These are phyloP conservation scores for Tuber calosporum DNA, from an alignment of 495 filamentous ascomycete species.

Conservation along the genomic window DNA sequence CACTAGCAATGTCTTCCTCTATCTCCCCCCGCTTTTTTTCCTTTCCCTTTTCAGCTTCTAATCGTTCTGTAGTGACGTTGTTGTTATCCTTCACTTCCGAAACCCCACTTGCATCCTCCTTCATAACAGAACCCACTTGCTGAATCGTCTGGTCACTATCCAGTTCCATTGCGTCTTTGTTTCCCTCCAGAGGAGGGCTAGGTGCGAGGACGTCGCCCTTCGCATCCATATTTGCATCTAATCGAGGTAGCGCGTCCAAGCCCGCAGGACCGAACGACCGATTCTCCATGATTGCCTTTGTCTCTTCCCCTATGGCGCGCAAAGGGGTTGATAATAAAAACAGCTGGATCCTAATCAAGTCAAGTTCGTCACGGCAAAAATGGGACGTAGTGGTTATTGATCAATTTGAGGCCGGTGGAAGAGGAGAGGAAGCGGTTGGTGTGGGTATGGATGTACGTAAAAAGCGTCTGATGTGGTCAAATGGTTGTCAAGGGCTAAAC, in stretches of 20 bases:
- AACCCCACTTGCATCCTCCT: neutral
- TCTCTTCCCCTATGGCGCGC: neutral
- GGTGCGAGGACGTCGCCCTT: neutral
- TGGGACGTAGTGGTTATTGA: neutral
- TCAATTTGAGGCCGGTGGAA: neutral
- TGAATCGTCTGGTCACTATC: neutral
- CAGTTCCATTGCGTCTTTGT: neutral
- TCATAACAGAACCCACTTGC: neutral
- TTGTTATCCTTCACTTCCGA: constrained; percentile 10
- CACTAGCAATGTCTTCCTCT: neutral
- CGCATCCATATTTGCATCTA: neutral
- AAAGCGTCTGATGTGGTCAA: neutral
- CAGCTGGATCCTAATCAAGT: constrained; percentile 31
- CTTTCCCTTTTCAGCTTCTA: neutral
- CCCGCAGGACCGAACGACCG: constrained; percentile 15
- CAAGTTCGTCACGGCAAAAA: constrained; percentile 1
- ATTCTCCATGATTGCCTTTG: constrained; percentile 27
- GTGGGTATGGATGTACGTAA: neutral
- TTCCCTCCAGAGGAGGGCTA: neutral
- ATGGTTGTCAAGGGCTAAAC: neutral
- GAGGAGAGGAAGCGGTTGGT: constrained; percentile 4
- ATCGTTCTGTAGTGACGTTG: neutral
- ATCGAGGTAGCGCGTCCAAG: constrained; percentile 17
- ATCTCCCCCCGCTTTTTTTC: neutral
- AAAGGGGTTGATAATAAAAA: constrained; percentile 8